A percentile compares a stretch with the other conserved stretches of the same genome.
These are phyloP conservation scores for Scenedesmus sp. DNA, from an alignment of 163 green algal species.

Conservation along the genomic window DNA sequence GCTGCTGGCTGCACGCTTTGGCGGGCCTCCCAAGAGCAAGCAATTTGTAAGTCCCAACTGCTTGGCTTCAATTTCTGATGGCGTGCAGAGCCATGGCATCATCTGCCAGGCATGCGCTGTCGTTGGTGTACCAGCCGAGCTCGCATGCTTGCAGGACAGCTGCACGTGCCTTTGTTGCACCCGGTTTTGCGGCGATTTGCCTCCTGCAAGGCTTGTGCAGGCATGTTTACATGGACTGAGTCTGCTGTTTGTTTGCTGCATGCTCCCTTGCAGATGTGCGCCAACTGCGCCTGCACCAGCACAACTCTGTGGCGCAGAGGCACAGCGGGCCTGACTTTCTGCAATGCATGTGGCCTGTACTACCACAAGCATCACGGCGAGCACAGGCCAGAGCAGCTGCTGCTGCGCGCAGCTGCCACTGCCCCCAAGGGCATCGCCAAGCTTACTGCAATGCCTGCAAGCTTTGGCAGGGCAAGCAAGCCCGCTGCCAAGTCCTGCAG, in stretches of 20 bases:
- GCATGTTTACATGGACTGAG: neutral
- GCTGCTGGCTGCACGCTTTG: neutral
- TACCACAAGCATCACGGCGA: constrained; percentile 41
- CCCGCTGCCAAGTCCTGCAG: neutral
- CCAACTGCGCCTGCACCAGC: constrained; percentile 34
- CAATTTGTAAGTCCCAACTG: neutral
- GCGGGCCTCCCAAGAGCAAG: neutral
- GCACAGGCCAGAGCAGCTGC: constrained; percentile 32
- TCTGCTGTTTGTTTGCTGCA: neutral
- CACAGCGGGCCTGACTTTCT: constrained; percentile 36
- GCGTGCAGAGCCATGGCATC: neutral
- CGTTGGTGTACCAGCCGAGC: neutral
- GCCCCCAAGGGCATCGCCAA: neutral
- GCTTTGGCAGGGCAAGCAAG: neutral
- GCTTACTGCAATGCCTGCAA: neutral
- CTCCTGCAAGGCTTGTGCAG: neutral
- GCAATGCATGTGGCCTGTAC: constrained; percentile 43
- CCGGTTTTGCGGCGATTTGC: too few species aligned
- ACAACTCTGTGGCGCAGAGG: constrained; percentile 36
- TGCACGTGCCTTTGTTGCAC: neutral
- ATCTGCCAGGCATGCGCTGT: neutral
- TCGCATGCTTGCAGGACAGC: neutral
- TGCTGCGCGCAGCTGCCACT: neutral
- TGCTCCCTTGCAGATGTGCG: constrained; percentile 31
- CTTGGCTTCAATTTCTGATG: neutral